phyloP scores from a whole-genome alignment of 2,329 filamentous ascomycete genomes.

The Claviceps spartinae region DNA sequence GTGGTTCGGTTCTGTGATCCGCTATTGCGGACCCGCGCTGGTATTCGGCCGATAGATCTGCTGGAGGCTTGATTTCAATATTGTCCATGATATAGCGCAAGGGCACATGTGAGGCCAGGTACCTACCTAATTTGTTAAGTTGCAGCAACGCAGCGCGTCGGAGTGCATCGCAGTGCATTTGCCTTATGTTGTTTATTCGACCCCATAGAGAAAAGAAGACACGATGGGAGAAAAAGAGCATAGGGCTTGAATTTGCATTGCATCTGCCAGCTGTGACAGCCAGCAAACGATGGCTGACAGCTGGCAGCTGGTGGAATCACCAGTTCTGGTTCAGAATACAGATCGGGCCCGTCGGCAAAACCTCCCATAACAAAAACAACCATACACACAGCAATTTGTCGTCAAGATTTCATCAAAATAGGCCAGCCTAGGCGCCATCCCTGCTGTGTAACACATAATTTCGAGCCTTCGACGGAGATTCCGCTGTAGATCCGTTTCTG shows the following conservation, averaged over 20 bases:
- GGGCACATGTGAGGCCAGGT: neutral
- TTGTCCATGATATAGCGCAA: neutral
- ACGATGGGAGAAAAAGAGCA: neutral
- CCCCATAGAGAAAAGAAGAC: neutral
- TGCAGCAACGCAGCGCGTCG: neutral
- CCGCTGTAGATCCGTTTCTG: slow-evolving; percentile 3
- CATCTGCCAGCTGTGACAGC: neutral
- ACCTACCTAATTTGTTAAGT: neutral
- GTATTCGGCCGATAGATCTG: slow-evolving; percentile 1
- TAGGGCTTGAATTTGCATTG: neutral
- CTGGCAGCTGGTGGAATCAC: neutral
- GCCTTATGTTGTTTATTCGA: neutral
- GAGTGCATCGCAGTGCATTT: neutral
- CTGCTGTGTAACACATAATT: neutral
- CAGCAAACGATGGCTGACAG: neutral
- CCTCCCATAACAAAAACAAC: neutral
- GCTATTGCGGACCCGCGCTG: neutral
- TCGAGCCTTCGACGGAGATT: neutral
- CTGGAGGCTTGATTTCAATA: neutral
- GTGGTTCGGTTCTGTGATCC: neutral
- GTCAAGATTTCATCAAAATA: neutral
- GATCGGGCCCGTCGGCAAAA: neutral
- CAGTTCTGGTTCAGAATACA: neutral
- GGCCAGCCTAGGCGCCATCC: neutral
- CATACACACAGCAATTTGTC: neutral